Evolutionary conservation across 1,284 basidiomycete species (phyloP), one percentile per base, ranked within the genome.

Genomic region (Inonotus hispidus): DNA sequence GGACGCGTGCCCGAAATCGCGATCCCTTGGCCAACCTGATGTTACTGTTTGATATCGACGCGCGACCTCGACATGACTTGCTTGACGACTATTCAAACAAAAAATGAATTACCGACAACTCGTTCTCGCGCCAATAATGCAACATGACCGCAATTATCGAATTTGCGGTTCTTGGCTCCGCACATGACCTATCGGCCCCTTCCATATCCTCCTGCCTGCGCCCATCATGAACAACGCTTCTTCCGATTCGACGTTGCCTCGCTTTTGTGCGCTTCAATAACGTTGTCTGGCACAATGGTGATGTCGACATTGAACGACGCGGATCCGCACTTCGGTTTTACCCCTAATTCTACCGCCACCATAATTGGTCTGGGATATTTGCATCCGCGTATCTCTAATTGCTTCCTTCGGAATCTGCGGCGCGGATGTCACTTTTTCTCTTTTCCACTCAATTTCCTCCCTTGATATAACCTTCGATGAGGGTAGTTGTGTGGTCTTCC

Each of bases 1-100:
- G 47, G 47, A 49, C 47, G 47, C 47, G 47, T 49, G 21, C 47
- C 50, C 50, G 50, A 50, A 50, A 27, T 50, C 49, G 49, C 25
- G 29, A 50, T 50, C 11, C 27, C 23, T 50, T 5, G 11, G 2
- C 49, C 41, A 43, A 43, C 41, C 19, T n/a, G 14, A 29, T 27
- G 7, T 35, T 32, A 27, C 32, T 52, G 27, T n/a, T 32, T 35
- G n/a, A n/a, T 43, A 16, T 29, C 27, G 25, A 14, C 32, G 32
- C 11, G 14, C 11, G 6, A 29, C 7, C 29, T n/a, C 50, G 13
- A 52, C 50, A 14, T 27, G 29, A 37, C 50, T 27, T 27, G 50
- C n/a, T 14, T 19, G 50, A 52, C 32, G 32, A 52, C 50, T 25
- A 32, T 52, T 19, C 16, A 49, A 19, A n/a, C n/a, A n/a, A n/a